These are phyloP conservation scores for Thermochaetoides thermophila DNA, from an alignment of 495 filamentous ascomycete genomes.

Conservation along the genomic window DNA sequence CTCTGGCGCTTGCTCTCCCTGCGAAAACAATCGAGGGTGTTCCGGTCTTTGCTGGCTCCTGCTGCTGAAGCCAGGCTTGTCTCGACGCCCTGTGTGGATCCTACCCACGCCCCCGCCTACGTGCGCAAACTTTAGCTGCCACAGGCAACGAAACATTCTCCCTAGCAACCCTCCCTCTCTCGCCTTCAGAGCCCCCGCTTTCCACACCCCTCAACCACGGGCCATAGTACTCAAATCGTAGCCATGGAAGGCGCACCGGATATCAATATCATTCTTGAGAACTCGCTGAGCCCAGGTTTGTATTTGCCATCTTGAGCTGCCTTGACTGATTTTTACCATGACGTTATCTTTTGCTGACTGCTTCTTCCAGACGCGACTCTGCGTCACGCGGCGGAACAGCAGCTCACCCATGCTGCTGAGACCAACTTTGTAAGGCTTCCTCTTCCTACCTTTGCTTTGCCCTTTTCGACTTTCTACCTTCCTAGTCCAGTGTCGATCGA, in stretches of 20 bases:
- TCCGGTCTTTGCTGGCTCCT: slow-evolving; percentile 5
- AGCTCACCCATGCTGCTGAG: slow-evolving; percentile 81
- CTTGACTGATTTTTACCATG: no score
- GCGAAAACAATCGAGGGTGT: slow-evolving; percentile 1
- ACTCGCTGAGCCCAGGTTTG: slow-evolving; percentile 81
- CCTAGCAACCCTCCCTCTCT: slow-evolving; percentile 14
- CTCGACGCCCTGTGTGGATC: slow-evolving; percentile 14
- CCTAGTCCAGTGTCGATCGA: neutral
- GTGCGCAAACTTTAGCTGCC: slow-evolving; percentile 23
- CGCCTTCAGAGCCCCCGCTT: slow-evolving; percentile 16
- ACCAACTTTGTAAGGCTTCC: slow-evolving; percentile 69
- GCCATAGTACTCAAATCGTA: slow-evolving; percentile 13
- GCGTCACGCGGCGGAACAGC: slow-evolving; percentile 83
- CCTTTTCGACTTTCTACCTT: no score
- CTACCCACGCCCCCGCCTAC: no score
- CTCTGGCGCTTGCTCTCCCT: neutral
- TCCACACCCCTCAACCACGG: slow-evolving; percentile 9
- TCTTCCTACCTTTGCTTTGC: slow-evolving; percentile 2
- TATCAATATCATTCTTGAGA: slow-evolving; percentile 60
- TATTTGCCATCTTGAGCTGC: slow-evolving; percentile 9
- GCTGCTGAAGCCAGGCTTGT: slow-evolving; percentile 6
- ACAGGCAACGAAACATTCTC: slow-evolving; percentile 17
- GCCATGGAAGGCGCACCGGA: slow-evolving; percentile 36
- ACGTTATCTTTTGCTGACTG: slow-evolving; percentile 9
- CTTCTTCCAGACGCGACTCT: slow-evolving; percentile 60